These are phyloP conservation scores for Hymenoscyphus repandus DNA, from an alignment of 2,329 filamentous ascomycete genomes.

Conservation along the genomic window DNA sequence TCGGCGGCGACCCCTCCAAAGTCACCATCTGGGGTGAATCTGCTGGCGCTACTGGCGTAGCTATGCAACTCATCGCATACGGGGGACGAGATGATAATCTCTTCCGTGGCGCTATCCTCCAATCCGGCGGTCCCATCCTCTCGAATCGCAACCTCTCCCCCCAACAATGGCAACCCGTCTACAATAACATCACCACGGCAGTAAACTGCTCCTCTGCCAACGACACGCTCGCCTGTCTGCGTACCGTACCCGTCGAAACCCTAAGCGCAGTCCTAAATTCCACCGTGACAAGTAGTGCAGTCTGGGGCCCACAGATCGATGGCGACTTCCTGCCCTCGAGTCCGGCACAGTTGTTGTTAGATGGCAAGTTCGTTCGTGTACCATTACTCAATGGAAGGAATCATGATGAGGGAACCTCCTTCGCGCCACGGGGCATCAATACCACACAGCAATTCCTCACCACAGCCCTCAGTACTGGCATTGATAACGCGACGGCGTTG, in stretches of 20 bases:
- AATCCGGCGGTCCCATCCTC: constrained; percentile 39
- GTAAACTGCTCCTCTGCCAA: constrained; percentile 21
- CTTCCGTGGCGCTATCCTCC: constrained; percentile 47
- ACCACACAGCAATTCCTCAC: constrained; percentile 44
- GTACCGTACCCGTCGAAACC: constrained; percentile 36
- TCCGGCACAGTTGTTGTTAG: constrained; percentile 46
- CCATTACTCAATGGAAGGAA: constrained; percentile 60
- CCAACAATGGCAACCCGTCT: constrained; percentile 20
- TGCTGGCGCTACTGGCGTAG: constrained; percentile 39
- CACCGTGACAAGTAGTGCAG: constrained; percentile 39
- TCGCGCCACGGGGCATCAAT: constrained; percentile 48
- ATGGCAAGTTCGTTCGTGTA: constrained; percentile 57
- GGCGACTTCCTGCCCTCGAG: constrained; percentile 50
- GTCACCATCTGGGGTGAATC: constrained; percentile 41
- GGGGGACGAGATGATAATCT: constrained; percentile 46
- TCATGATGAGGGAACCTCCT: constrained; percentile 58
- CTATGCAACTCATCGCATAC: constrained; percentile 42
- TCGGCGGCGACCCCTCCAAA: constrained; percentile 36
- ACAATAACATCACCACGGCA: constrained; percentile 34
- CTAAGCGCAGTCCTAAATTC: constrained; percentile 37
- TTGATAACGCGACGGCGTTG: constrained; percentile 29
- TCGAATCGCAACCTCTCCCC: constrained; percentile 5
- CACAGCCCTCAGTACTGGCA: constrained; percentile 3
- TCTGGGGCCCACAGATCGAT: constrained; percentile 42
- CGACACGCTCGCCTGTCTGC: constrained; percentile 22